Base-by-base conservation (phyloP, 2,329 filamentous ascomycete genomes). In the Fusarium staphyleae region DNA sequence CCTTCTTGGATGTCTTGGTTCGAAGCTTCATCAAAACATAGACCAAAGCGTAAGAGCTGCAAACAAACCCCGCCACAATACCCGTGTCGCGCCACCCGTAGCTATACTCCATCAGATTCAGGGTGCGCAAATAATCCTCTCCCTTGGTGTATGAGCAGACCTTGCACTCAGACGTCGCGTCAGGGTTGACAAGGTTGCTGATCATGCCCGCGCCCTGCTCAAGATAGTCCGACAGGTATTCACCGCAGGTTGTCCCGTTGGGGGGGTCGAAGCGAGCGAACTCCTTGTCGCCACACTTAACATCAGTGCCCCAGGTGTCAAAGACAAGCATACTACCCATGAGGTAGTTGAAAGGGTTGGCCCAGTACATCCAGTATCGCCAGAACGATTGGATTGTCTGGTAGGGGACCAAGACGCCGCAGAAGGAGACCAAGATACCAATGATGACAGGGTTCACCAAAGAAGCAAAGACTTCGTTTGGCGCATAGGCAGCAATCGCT, bases 331-430 rank as follows among this genome's bases (percentile, higher is more conserved):
- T 76, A 24, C 75, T 75, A 4, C 81, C 79, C 70, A 86, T 82
- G 4, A 87, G 72, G 52, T 86, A 87, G 72, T 81, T 85, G 75
- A 85, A 86, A 0, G 83, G 84, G 62, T 86, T 82, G 13, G 85
- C 66, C 45, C 76, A 85, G 72, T 86, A 86, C 5, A 88, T 80
- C 85, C 85, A 89, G 59, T 80, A 81, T 18, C 77, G 75, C 89
- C 89, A 92, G 71, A 91, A 91, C 1, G 71, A 63, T 8, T 85
- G 81, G 16, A 92, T 78, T 19, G 80, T 78, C 0, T 65, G 65
- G 58, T 87, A 90, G 0, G 88, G 88, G 0, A 91, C 88, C 5
- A 91, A 77, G 2, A 92, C 87, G 57, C 89, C 89, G 63, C 88
- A 91, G 75, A 93, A 92, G 1, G 81, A 83, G 8, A 90, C 79